phyloP scores from a whole-genome alignment of 2,329 filamentous ascomycete species.

The Claviceps maximensis region DNA sequence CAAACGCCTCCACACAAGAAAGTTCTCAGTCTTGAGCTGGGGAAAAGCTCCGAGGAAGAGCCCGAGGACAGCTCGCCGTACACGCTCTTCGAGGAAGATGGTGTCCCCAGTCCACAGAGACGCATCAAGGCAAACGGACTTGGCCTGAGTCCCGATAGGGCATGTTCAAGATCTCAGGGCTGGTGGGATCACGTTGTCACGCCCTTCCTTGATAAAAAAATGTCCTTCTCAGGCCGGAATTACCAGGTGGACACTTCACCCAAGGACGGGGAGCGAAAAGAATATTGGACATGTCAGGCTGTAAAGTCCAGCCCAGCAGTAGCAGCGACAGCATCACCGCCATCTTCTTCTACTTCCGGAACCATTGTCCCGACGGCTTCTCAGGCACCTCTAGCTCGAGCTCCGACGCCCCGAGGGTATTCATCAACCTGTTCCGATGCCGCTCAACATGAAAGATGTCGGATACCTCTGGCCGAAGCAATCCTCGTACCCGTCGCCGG shows the following conservation, averaged over 20 bases:
- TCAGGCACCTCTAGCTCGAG: slow-evolving; percentile 22
- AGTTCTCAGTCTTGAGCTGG: slow-evolving; percentile 23
- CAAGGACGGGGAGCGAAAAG: slow-evolving; percentile 16
- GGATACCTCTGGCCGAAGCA: background rate
- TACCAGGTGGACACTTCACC: slow-evolving; percentile 18
- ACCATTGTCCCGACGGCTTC: slow-evolving; percentile 8
- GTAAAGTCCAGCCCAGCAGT: slow-evolving; percentile 9
- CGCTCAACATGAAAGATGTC: slow-evolving; percentile 1
- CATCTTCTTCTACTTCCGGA: slow-evolving; percentile 6
- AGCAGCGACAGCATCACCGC: background rate
- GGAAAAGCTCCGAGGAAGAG: slow-evolving; percentile 24
- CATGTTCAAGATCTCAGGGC: slow-evolving; percentile 46
- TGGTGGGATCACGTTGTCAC: slow-evolving; percentile 72
- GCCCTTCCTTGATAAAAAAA: slow-evolving; percentile 42
- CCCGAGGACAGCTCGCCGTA: slow-evolving; percentile 43
- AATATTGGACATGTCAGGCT: slow-evolving; percentile 23
- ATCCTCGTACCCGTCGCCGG: background rate
- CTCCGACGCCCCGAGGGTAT: slow-evolving; percentile 22
- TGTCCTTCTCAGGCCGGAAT: slow-evolving; percentile 29
- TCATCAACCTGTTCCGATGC: slow-evolving; percentile 16
- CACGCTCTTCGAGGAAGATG: slow-evolving; percentile 61
- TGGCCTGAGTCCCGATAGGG: slow-evolving; percentile 31
- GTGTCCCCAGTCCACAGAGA: slow-evolving; percentile 27
- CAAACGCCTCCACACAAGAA: slow-evolving; percentile 19
- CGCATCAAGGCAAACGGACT: slow-evolving; percentile 25